These are phyloP conservation scores for Exophiala sp. DNA, from an alignment of 2,329 filamentous ascomycete species.

Conservation along the genomic window DNA sequence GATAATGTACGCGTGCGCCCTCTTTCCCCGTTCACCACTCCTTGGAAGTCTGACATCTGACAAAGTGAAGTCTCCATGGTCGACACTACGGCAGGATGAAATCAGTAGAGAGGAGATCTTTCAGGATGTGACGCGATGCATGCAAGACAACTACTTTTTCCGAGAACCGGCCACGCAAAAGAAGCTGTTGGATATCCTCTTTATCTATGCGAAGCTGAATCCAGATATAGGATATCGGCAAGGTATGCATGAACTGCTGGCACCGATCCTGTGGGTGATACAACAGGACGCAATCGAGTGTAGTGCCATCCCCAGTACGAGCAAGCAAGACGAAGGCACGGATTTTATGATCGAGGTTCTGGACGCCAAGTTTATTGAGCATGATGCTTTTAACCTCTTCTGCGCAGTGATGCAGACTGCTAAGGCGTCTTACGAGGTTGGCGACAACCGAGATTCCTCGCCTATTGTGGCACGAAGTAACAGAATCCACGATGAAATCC, in stretches of 20 bases:
- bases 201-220: constrained; percentile 90
- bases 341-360: constrained; percentile 59
- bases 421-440: constrained; percentile 78
- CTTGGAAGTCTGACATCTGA: constrained; percentile 35
- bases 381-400: constrained; percentile 85
- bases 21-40: constrained; percentile 25
- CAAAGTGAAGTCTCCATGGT: constrained; percentile 77
- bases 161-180: constrained; percentile 70
- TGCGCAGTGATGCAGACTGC: constrained; percentile 80
- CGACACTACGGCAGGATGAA: constrained; percentile 78
- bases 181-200: constrained; percentile 81
- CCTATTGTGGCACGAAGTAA: constrained; percentile 81
- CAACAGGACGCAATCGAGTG: constrained; percentile 70
- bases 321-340: constrained; percentile 37
- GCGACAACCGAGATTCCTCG: constrained; percentile 47
- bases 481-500: constrained; percentile 75
- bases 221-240: constrained; percentile 87
- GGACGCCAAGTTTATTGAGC: constrained; percentile 70
- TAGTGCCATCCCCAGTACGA: constrained; percentile 33
- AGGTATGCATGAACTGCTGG: constrained; percentile 95
- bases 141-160: constrained; percentile 89
- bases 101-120: constrained; percentile 77
- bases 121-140: constrained; percentile 84
- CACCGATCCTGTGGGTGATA: constrained; percentile 79
- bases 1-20: constrained; percentile 51